Conservation (phyloP, 1,139 yeast species). For the Magnusiomyces paraingens region DNA sequence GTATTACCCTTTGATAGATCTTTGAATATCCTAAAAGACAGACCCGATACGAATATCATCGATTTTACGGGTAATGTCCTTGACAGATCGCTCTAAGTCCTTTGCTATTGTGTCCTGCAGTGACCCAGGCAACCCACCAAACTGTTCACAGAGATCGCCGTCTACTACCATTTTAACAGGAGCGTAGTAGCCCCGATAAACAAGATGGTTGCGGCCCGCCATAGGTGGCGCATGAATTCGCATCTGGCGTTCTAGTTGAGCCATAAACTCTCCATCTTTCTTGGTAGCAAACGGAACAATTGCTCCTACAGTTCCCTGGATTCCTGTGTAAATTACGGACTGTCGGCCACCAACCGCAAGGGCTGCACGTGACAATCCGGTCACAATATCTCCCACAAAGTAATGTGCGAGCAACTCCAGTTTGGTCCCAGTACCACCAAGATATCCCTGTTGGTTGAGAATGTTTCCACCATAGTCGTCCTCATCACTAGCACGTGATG, state of each 20-base stretch:
- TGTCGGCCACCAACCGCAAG: slow-evolving; percentile 60
- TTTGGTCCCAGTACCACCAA: slow-evolving; percentile 52
- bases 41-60: slow-evolving; percentile 51
- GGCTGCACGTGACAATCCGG: slow-evolving; percentile 49
- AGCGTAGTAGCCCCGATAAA: slow-evolving; percentile 69
- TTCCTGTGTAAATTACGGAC: slow-evolving; percentile 60
- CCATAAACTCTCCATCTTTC: slow-evolving; percentile 57
- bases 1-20: neutral
- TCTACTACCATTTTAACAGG: slow-evolving; percentile 75
- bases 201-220: slow-evolving; percentile 61
- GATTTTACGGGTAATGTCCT: slow-evolving; percentile 56
- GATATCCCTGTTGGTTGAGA: slow-evolving; percentile 31
- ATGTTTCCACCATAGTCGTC: slow-evolving; percentile 42
- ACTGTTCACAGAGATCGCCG: slow-evolving; percentile 77
- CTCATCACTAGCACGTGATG: slow-evolving; percentile 43
- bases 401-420: slow-evolving; percentile 53
- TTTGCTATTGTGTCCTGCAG: slow-evolving; percentile 46
- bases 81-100: slow-evolving; percentile 48
- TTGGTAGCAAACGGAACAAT: slow-evolving; percentile 60
- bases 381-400: slow-evolving; percentile 64
- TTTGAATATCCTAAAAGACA: slow-evolving; percentile 27
- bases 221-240: slow-evolving; percentile 40
- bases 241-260: slow-evolving; percentile 47
- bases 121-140: slow-evolving; percentile 35
- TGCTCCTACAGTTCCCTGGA: slow-evolving; percentile 76